Base-by-base conservation (phyloP, 169 alveolate species). In the Perkinsus marinus region DNA sequence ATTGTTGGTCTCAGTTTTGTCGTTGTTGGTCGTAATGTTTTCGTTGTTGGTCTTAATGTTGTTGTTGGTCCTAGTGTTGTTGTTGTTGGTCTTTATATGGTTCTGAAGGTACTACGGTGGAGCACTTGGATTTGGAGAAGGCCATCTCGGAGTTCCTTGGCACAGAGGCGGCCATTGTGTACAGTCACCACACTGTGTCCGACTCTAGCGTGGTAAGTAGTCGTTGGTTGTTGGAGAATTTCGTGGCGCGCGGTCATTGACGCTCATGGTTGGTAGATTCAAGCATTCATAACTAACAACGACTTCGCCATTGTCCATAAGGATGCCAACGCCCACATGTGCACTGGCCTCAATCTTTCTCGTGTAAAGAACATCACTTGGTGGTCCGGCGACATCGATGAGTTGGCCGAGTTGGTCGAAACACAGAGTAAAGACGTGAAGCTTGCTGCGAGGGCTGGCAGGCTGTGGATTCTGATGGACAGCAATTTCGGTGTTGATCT, bases 111-210 rank as follows among this genome's bases (percentile, higher is more conserved):
- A 90, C 91, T 30, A 90, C 91, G 39, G 38, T 90, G 91, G 91
- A 90, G 38, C 91, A 90, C 39, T 90, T 90, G 68, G 68, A 43
- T 6, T 43, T 90, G 22, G 91, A 90, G 39, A 90, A 90, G 91
- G 68, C 91, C 7, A 26, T 90, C 37, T 2, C 68, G 39, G 69
- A 19, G 39, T 34, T 43, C 69, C 91, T 90, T 39, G 69, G 57
- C 37, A 39, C 91, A 16, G 91, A 90, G 69, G 34, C 68, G 2
- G 68, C 91, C 26, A 90, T 90, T 16, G 79, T 57, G 37, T 57
- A 57, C 79, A 57, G 79, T 26, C 79, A 57, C 34, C 79, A 57
- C 22, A 57, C 79, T 6, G 79, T 57, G 22, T 57, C 79, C 79
- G 79, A 57, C 34, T 57, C 79, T 57, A 57, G 79, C 22, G 79